Evolutionary conservation across 129 eudicot genomes (phyloP), one percentile per base, ranked within the genome.

Genomic region (Tagetes patula): DNA sequence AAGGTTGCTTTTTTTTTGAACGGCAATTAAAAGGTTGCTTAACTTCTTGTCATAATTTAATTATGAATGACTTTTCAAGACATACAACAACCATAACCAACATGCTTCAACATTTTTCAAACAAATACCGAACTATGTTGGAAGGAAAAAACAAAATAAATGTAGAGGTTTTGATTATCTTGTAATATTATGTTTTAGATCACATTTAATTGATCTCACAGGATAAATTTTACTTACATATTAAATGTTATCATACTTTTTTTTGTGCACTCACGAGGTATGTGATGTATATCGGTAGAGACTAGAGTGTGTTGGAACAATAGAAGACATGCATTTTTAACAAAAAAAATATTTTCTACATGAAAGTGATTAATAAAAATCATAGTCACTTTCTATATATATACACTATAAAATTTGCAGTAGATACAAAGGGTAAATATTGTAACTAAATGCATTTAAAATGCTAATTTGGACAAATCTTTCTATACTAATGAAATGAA

Each of bases 31-130:
- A 50, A 3, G 30, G 3, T n/a, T 13, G 8, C 0, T 50, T 1
- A 50, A 13, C 5, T n/a, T 50, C 13, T 9, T 9, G 52, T 47
- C 52, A 47, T n/a, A 31, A 54, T 2, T 20, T 54, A 20, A 54
- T 14, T 14, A 4, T 54, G 34, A 54, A 20, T 1, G 33, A 54
- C 6, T 20, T 54, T 20, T 54, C 11, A 6, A 50, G 9, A 54
- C 32, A 54, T 5, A 14, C 60, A 54, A 54, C 60, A 1, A 54
- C 32, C 60, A 54, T 54, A 54, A 54, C 60, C 34, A 14, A 20
- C 60, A 54, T 54, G 58, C 32, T n/a, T 14, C 60, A 6, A 20
- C 60, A 54, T 54, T 54, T 54, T 54, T 54, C 60, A 54, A 54
- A 54, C 34, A 54, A 5, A 27, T 20, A 54, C 60, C 32, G 60